A percentile compares a stretch with the other conserved stretches of the same genome.
Conservation (phyloP, 2,329 filamentous ascomycete species). For the Sclerotinia borealis region DNA sequence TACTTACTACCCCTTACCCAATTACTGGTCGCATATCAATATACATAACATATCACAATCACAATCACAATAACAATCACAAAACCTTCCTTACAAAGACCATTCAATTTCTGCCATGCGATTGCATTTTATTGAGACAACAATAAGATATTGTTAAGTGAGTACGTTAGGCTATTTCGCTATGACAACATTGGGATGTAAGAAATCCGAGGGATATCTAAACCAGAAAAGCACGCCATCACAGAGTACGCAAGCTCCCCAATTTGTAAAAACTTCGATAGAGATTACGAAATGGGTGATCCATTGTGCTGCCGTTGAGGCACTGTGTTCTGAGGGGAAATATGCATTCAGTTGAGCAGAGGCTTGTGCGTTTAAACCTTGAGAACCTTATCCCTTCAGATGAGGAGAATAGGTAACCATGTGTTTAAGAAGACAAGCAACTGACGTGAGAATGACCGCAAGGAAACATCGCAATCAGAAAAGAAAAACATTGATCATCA, state of each 20-base stretch:
- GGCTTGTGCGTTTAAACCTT: constrained; percentile 28
- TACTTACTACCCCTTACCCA: too few species aligned
- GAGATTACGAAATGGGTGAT: constrained; percentile 22
- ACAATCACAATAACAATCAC: background rate
- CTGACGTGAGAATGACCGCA: constrained; percentile 11
- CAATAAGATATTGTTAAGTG: constrained; percentile 5
- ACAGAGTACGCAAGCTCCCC: constrained; percentile 22
- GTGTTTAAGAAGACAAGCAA: constrained; percentile 18
- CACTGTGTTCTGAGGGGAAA: constrained; percentile 22
- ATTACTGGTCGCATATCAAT: too few species aligned
- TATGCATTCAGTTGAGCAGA: constrained; percentile 29
- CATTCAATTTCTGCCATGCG: background rate
- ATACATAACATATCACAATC: background rate
- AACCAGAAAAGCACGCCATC: constrained; percentile 25
- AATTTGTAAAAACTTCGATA: constrained; percentile 23
- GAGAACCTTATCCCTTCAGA: constrained; percentile 23
- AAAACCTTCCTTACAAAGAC: background rate
- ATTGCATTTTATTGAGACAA: constrained; percentile 2
- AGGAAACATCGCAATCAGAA: constrained; percentile 30
- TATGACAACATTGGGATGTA: constrained; percentile 9
- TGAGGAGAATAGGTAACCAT: constrained; percentile 17
- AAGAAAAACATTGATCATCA: constrained; percentile 35
- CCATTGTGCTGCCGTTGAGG: constrained; percentile 28
- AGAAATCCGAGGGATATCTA: constrained; percentile 27
- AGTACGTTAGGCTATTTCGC: constrained; percentile 8